phyloP scores from a whole-genome alignment of 768 basidiomycete genomes.

The Tulasnella sp. region DNA sequence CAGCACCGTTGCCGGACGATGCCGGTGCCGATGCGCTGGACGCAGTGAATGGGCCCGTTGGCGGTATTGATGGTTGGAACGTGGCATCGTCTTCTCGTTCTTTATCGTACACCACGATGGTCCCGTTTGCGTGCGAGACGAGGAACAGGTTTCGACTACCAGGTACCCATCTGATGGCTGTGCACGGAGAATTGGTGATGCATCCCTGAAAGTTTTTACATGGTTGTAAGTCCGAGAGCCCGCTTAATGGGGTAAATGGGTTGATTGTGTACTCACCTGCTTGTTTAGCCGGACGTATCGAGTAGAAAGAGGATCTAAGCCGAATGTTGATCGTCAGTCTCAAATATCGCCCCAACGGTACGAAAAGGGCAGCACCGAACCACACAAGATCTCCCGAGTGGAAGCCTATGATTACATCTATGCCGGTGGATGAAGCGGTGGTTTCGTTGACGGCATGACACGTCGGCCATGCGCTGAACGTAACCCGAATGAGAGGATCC shows the following conservation, averaged over 20 bases:
- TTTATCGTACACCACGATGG: constrained; percentile 82
- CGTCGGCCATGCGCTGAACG: constrained; percentile 80
- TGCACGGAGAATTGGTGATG: constrained; percentile 72
- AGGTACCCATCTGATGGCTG: constrained; percentile 87
- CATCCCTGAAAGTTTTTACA: constrained; percentile 47
- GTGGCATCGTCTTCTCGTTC: constrained; percentile 73
- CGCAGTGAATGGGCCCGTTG: constrained; percentile 27
- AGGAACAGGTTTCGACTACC: constrained; percentile 72
- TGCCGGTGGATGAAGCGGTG: constrained; percentile 66
- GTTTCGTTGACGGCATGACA: constrained; percentile 80
- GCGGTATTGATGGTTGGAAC: constrained; percentile 52
- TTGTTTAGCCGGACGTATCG: constrained; percentile 86
- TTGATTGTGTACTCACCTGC: constrained; percentile 41
- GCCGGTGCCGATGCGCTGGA: constrained; percentile 21
- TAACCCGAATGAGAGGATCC: constrained; percentile 81
- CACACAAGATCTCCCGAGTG: constrained; percentile 91
- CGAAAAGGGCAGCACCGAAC: constrained; percentile 56
- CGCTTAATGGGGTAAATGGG: not conserved
- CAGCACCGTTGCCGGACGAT: not conserved
- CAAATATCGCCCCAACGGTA: not conserved
- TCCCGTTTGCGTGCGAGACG: constrained; percentile 81
- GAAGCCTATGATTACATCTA: constrained; percentile 90
- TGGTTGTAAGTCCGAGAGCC: constrained; percentile 19
- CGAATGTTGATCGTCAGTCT: not conserved
- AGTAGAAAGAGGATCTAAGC: constrained; percentile 64